Evolutionary conservation across 2,329 filamentous ascomycete genomes (phyloP).

Genomic region (Helicocarpus griseus): DNA sequence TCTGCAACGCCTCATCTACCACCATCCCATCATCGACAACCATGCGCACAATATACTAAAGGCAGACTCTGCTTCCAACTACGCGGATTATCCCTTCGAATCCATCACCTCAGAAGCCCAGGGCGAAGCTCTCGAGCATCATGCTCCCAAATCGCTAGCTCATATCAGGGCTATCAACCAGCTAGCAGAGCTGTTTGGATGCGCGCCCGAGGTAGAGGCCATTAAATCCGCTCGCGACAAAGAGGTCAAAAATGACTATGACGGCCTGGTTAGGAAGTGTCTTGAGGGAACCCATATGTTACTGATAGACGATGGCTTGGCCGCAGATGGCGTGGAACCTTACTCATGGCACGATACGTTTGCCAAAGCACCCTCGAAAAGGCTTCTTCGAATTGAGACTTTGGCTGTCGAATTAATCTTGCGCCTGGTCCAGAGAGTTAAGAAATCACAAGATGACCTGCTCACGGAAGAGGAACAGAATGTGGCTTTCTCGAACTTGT

Average conservation of each 20-base stretch:
- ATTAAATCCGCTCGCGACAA: slow-evolving; percentile 42
- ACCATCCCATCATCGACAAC: slow-evolving; percentile 38
- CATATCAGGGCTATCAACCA: slow-evolving; percentile 62
- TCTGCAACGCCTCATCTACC: slow-evolving; percentile 27
- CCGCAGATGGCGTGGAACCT: slow-evolving; percentile 45
- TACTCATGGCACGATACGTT: slow-evolving; percentile 59
- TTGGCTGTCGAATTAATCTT: slow-evolving; percentile 56
- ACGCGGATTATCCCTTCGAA: slow-evolving; percentile 40
- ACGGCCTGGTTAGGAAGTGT: slow-evolving; percentile 53
- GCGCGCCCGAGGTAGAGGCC: slow-evolving; percentile 52
- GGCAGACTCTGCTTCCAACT: slow-evolving; percentile 22
- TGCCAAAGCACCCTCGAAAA: slow-evolving; percentile 53
- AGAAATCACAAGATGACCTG: background rate
- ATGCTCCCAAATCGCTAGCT: slow-evolving; percentile 53
- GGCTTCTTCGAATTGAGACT: slow-evolving; percentile 69
- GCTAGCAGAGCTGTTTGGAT: slow-evolving; percentile 55
- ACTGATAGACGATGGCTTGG: slow-evolving; percentile 69
- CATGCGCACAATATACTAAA: slow-evolving; percentile 38
- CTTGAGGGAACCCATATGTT: slow-evolving; percentile 63
- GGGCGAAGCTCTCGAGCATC: slow-evolving; percentile 52
- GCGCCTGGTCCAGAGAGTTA: slow-evolving; percentile 32
- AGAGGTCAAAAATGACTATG: slow-evolving; percentile 40
- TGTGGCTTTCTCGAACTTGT: background rate
- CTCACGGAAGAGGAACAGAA: background rate
- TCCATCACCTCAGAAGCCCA: slow-evolving; percentile 64